These are phyloP conservation scores for Sparassis latifolia DNA, from an alignment of 1,284 basidiomycete genomes.

Conservation along the genomic window DNA sequence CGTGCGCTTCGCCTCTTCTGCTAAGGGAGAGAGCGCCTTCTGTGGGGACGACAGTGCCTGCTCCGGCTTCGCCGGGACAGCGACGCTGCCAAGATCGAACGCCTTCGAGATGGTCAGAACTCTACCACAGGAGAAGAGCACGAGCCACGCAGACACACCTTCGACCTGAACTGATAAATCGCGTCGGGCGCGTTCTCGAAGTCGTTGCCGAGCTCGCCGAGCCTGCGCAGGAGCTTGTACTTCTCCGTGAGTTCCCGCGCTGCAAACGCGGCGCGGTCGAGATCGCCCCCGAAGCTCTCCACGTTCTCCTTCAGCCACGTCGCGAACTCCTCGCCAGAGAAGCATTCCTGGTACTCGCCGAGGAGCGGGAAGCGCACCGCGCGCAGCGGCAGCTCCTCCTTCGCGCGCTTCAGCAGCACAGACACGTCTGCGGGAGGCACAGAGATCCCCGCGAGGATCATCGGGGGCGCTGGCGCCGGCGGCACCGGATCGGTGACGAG, in stretches of 20 bases:
- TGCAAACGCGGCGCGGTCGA: conserved; percentile 76
- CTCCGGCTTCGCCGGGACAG: conserved; percentile 22
- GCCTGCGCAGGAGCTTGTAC: conserved; percentile 65
- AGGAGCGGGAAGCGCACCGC: conserved; percentile 72
- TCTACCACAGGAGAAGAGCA: background rate
- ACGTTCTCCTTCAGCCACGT: conserved; percentile 69
- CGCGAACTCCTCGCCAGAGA: conserved; percentile 77
- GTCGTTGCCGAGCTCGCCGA: conserved; percentile 76
- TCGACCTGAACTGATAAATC: conserved; percentile 74
- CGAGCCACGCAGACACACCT: conserved; percentile 33
- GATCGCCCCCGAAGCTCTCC: conserved; percentile 60
- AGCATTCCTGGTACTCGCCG: conserved; percentile 85
- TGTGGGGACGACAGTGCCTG: conserved; percentile 27
- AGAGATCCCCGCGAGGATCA: conserved; percentile 70
- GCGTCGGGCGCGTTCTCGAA: conserved; percentile 72
- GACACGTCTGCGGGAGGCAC: conserved; percentile 61
- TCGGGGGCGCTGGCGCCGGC: conserved; percentile 39
- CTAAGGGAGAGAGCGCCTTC: conserved; percentile 36
- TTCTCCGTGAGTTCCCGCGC: conserved; percentile 73
- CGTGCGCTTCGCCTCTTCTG: conserved; percentile 59
- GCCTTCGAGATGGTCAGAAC: conserved; percentile 35
- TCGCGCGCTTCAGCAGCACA: conserved; percentile 58
- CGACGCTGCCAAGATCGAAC: conserved; percentile 49
- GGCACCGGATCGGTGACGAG: conserved; percentile 29
- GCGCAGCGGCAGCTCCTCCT: conserved; percentile 55